Conservation (phyloP, 768 basidiomycete genomes). For the Tulasnella calospora region DNA sequence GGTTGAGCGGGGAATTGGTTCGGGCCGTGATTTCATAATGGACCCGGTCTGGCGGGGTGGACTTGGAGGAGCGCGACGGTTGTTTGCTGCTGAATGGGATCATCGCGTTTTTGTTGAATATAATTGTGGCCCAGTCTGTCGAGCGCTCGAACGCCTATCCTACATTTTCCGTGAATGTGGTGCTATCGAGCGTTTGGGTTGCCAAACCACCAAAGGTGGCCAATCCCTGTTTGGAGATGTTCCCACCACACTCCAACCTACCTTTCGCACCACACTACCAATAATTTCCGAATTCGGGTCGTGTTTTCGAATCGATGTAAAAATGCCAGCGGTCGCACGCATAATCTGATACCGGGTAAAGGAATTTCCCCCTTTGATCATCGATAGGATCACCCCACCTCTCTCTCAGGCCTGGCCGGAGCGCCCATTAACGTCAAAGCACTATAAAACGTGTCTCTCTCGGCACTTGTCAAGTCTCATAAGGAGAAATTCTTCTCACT, state of each 20-base stretch:
- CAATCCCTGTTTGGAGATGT: too few species aligned
- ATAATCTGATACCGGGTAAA: background rate
- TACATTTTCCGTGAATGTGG: too few species aligned
- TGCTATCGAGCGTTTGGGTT: too few species aligned
- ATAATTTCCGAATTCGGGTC: too few species aligned
- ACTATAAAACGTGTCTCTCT: background rate
- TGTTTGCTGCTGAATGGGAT: too few species aligned
- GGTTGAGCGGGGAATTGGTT: too few species aligned
- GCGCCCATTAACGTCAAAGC: slow-evolving; percentile 31
- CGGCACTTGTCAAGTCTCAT: background rate
- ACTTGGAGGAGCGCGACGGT: slow-evolving; percentile 36
- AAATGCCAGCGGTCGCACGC: background rate
- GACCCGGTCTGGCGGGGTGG: slow-evolving; percentile 34
- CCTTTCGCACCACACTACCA: slow-evolving; percentile 32
- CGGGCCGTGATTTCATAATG: slow-evolving; percentile 51
- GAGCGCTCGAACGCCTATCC: too few species aligned
- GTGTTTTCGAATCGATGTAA: background rate
- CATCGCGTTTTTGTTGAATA: slow-evolving; percentile 91
- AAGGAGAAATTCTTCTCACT: background rate
- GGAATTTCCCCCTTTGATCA: slow-evolving; percentile 31
- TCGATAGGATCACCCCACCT: slow-evolving; percentile 35
- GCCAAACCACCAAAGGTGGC: too few species aligned
- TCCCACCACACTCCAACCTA: too few species aligned
- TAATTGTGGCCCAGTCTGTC: too few species aligned
- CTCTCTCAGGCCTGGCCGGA: slow-evolving; percentile 52